Conservation (phyloP, 2,329 filamentous ascomycete genomes). For the Aspergillus pseudoglaucus region DNA sequence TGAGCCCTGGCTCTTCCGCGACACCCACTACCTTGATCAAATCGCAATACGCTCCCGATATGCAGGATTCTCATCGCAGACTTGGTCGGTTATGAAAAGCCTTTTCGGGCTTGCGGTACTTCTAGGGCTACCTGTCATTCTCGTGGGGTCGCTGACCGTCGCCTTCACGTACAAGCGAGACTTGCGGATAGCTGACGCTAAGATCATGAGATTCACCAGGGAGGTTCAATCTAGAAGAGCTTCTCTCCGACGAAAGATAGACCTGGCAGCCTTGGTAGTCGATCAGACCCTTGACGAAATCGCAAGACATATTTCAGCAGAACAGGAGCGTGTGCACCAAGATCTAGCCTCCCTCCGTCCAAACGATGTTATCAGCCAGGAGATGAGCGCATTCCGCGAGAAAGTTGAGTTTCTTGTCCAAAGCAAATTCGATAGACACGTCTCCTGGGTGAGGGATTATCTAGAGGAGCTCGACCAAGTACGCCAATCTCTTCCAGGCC, state of each 20-base stretch:
- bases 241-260: background rate
- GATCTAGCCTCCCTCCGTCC: background rate
- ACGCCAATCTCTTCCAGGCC: background rate
- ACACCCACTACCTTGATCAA: background rate
- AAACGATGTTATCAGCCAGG: background rate
- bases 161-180: background rate
- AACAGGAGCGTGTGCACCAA: background rate
- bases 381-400: background rate
- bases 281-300: background rate
- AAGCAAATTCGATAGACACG: background rate
- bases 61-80: background rate
- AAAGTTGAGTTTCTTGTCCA: background rate
- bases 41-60: background rate
- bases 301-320: background rate
- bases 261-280: background rate
- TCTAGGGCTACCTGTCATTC: background rate
- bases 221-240: background rate
- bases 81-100: background rate
- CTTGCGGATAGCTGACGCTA: background rate
- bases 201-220: background rate
- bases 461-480: background rate
- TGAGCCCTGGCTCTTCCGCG: background rate
- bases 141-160: background rate
- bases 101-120: background rate
- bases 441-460: background rate